These are phyloP conservation scores for Zangia roseola DNA, from an alignment of 768 basidiomycete species.

Conservation along the genomic window DNA sequence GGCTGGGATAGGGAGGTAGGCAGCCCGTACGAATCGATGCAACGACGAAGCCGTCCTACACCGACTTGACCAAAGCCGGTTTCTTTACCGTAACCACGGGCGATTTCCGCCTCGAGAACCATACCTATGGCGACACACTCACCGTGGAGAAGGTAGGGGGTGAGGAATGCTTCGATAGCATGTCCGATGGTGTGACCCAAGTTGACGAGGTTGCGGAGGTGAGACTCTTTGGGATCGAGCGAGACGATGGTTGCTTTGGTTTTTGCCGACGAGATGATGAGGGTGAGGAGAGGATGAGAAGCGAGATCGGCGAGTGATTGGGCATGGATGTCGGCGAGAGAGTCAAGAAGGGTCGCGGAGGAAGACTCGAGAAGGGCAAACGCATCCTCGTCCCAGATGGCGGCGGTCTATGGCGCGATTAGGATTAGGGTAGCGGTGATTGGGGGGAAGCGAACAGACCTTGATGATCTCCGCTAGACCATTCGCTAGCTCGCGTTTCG, in stretches of 20 bases:
- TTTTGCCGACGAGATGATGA: constrained; percentile 90
- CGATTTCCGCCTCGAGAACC: constrained; percentile 94
- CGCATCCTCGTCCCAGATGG: constrained; percentile 94
- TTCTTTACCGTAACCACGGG: constrained; percentile 69
- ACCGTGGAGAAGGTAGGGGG: constrained; percentile 91
- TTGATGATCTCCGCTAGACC: constrained; percentile 99
- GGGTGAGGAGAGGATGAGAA: constrained; percentile 86
- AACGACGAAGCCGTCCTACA: constrained; percentile 84
- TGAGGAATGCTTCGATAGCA: constrained; percentile 95
- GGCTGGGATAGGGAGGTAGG: constrained; percentile 82
- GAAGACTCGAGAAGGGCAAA: constrained; percentile 87
- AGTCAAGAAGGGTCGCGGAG: constrained; percentile 80
- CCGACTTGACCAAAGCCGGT: constrained; percentile 81
- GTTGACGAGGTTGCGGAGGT: constrained; percentile 97
- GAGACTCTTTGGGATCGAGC: constrained; percentile 93
- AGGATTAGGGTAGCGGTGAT: constrained; percentile 6
- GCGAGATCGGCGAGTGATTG: constrained; percentile 59
- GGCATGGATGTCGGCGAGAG: constrained; percentile 63
- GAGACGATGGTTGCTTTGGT: constrained; percentile 98
- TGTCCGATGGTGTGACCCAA: constrained; percentile 99
- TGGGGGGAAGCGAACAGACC: constrained; percentile 43
- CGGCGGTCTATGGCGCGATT: constrained; percentile 71
- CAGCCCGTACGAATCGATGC: constrained; percentile 87
- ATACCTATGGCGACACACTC: constrained; percentile 96
- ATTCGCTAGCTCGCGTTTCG: constrained; percentile 91